These are phyloP conservation scores for Candida coquimbonensis DNA, from an alignment of 805 yeast genomes.

Conservation along the genomic window DNA sequence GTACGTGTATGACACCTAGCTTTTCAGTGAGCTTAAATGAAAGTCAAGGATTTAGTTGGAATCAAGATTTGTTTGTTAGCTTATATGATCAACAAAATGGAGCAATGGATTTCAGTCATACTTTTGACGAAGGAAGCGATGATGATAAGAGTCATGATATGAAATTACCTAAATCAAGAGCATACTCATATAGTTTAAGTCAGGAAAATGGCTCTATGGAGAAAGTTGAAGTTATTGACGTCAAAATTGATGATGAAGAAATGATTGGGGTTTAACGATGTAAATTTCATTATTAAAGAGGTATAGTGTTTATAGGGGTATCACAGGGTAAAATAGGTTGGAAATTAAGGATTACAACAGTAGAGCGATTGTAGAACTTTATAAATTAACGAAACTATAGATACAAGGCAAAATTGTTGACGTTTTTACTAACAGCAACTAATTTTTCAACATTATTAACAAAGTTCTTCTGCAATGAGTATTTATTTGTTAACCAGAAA, in stretches of 20 bases:
- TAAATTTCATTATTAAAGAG: neutral
- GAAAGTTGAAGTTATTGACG: slow-evolving; percentile 19
- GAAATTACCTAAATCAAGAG: neutral
- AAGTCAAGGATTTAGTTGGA: slow-evolving; percentile 71
- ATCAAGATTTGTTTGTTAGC: slow-evolving; percentile 69
- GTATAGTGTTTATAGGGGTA: too few species aligned
- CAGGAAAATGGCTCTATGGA: slow-evolving; percentile 12
- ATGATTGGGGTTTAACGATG: neutral
- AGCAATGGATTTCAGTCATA: slow-evolving; percentile 28
- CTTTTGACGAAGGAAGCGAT: slow-evolving; percentile 11
- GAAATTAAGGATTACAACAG: neutral
- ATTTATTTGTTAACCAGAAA: slow-evolving; percentile 3
- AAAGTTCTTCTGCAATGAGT: slow-evolving; percentile 6
- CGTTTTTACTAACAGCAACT: slow-evolving; percentile 13
- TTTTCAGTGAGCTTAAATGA: slow-evolving; percentile 45
- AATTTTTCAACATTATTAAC: slow-evolving; percentile 4
- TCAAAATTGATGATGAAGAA: slow-evolving; percentile 17
- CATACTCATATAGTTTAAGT: slow-evolving; percentile 11
- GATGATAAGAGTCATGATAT: neutral
- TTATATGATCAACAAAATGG: slow-evolving; percentile 55
- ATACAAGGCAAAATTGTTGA: slow-evolving; percentile 21
- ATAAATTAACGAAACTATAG: slow-evolving; percentile 1
- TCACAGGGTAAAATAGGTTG: too few species aligned
- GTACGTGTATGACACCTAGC: slow-evolving; percentile 14
- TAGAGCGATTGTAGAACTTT: neutral